Evolutionary conservation across 2,329 filamentous ascomycete genomes (phyloP).

Genomic region (Colletotrichum theobromicola): DNA sequence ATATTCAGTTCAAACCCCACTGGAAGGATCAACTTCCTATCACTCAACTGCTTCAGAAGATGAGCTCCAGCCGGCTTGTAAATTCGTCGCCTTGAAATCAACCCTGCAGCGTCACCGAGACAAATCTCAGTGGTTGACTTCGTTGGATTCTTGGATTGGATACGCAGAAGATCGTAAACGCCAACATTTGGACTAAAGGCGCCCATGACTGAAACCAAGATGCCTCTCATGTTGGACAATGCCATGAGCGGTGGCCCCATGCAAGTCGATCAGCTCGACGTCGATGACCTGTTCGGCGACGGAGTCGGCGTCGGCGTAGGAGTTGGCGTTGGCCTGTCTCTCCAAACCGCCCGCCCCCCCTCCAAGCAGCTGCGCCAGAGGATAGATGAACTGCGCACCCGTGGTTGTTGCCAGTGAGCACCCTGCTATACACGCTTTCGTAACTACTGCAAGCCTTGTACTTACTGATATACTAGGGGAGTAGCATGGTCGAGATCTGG

Average conservation of each 20-base stretch:
- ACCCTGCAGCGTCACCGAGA: background rate
- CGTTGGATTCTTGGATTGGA: background rate
- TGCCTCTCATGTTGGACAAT: conserved; percentile 61
- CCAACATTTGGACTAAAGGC: background rate
- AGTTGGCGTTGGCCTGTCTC: conserved; percentile 65
- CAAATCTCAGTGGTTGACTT: background rate
- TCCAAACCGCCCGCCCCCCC: conserved; percentile 56
- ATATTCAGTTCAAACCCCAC: background rate
- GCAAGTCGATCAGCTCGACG: conserved; percentile 60
- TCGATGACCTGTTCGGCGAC: conserved; percentile 80
- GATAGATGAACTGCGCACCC: conserved; percentile 76
- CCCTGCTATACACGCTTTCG: background rate
- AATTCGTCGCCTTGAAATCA: background rate
- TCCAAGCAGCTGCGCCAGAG: conserved; percentile 74
- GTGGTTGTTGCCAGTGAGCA: conserved; percentile 82
- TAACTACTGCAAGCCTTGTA: background rate
- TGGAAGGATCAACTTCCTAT: background rate
- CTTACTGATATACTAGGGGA: conserved; percentile 56
- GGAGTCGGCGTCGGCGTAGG: conserved; percentile 58
- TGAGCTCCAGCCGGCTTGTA: background rate
- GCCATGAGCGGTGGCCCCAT: conserved; percentile 47
- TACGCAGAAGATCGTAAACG: background rate
- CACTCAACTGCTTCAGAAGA: background rate
- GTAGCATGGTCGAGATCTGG: conserved; percentile 90
- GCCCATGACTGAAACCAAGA: conserved; percentile 40